These are phyloP conservation scores for Boletus bicolor DNA, from an alignment of 768 basidiomycete species.

Conservation along the genomic window DNA sequence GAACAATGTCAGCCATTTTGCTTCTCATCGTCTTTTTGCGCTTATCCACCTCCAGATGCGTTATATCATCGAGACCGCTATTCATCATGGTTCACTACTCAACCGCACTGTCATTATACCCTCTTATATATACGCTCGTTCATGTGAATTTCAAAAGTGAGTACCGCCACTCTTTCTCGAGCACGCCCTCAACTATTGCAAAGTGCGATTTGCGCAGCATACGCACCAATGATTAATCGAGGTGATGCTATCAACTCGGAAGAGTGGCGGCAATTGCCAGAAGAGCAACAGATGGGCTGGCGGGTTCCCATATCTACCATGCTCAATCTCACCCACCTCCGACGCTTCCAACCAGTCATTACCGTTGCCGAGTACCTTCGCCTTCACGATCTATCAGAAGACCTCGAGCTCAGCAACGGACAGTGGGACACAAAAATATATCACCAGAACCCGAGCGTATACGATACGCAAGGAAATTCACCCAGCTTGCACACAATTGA, in stretches of 20 bases:
- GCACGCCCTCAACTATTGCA: not conserved
- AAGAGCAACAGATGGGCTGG: constrained; percentile 36
- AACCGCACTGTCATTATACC: constrained; percentile 45
- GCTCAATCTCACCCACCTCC: constrained; percentile 43
- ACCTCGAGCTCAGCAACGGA: constrained; percentile 36
- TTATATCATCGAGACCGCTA: constrained; percentile 45
- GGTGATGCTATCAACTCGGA: constrained; percentile 40
- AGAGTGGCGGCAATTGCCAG: constrained; percentile 41
- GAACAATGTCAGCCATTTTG: constrained; percentile 40
- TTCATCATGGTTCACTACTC: constrained; percentile 42
- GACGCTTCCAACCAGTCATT: constrained; percentile 36
- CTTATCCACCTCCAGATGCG: constrained; percentile 35
- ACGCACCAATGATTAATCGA: constrained; percentile 43
- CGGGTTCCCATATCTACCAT: constrained; percentile 36
- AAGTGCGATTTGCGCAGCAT: constrained; percentile 39
- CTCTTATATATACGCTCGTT: constrained; percentile 44
- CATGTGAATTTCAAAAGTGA: constrained; percentile 36
- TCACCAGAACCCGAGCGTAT: constrained; percentile 29
- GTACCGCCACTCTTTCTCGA: not conserved
- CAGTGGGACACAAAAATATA: constrained; percentile 37
- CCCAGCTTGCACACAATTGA: constrained; percentile 35
- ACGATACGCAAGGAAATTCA: constrained; percentile 17
- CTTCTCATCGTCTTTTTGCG: not conserved
- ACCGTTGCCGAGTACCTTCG: constrained; percentile 43
- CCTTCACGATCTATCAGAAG: constrained; percentile 35